Evolutionary conservation across 1,139 yeast species (phyloP).

Genomic region (Candida pseudoviswanathii): DNA sequence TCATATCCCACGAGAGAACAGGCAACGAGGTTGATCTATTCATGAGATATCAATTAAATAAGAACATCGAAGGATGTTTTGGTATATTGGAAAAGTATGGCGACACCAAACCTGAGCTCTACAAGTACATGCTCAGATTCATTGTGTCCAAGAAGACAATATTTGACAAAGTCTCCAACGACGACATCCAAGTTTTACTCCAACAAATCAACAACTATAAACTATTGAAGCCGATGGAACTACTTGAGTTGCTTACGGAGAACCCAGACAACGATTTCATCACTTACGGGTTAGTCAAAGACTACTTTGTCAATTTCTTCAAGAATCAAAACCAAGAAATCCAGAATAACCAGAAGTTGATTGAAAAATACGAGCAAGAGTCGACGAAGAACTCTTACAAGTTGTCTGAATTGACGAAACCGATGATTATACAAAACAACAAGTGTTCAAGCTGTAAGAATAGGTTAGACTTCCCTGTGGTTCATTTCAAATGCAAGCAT

Average conservation of each 20-base stretch:
- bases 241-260: conserved; percentile 59
- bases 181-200: conserved; percentile 52
- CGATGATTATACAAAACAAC: conserved; percentile 67
- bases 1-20: conserved; percentile 33
- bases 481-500: conserved; percentile 86
- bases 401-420: conserved; percentile 56
- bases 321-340: conserved; percentile 66
- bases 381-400: conserved; percentile 56
- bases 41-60: conserved; percentile 59
- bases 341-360: conserved; percentile 64
- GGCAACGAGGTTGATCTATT: conserved; percentile 69
- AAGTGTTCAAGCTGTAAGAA: conserved; percentile 73
- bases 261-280: conserved; percentile 53
- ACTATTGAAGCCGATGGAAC: conserved; percentile 73
- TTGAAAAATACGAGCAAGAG: conserved; percentile 70
- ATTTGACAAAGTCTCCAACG: conserved; percentile 49
- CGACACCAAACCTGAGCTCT: conserved; percentile 62
- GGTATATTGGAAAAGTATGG: conserved; percentile 63
- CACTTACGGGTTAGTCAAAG: conserved; percentile 73
- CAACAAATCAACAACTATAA: conserved; percentile 54
- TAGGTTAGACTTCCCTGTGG: conserved; percentile 73
- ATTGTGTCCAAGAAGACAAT: conserved; percentile 60
- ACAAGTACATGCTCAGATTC: conserved; percentile 64
- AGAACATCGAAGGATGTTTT: conserved; percentile 59
- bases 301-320: conserved; percentile 65